Evolutionary conservation across 441 rosid species (phyloP), one percentile per base, ranked within the genome.

Genomic region (Erodium moschatum): DNA sequence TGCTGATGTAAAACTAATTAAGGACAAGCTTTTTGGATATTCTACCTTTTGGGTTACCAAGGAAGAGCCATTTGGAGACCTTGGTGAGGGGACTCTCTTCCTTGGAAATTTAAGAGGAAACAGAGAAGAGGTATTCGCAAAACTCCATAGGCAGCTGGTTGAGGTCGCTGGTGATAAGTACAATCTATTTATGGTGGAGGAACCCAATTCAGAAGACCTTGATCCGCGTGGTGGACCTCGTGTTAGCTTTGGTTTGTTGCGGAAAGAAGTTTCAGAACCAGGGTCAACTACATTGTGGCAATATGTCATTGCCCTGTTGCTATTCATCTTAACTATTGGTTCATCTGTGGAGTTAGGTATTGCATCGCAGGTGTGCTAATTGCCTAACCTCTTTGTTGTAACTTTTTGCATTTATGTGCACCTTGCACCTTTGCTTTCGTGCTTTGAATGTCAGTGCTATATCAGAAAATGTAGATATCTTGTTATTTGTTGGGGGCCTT

Each of bases 161-260:
- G 92, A 88, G 79, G 75, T 88, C 65, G 73, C 79, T 40, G 92
- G 88, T 40, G 86, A 84, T 67, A 89, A 91, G 73, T 93, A 91
- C 78, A 93, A 91, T 72, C 84, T 89, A 40, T 93, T 91, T 74
- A 91, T 93, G 98, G 90, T 91, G 69, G 96, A 91, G 82, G 98
- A 93, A 78, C 97, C 98, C 69, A 85, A 88, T 76, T 85, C 97
- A 8, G 97, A 93, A 77, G 96, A 80, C 74, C 85, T 91, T 29
- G 98, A 93, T 60, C 96, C 96, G 9, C 95, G 96, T 12, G 98
- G 98, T 1, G 98, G 97, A 40, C 90, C 93, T n/a, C 95, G 97
- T 8, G 90, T 93, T 75, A 93, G 98, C 85, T 88, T 91, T 61
- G 95, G 95, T 73, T 79, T 93, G 85, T 81, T 91, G 73, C 81